phyloP scores from a whole-genome alignment of 352 stramenopile species.

The Hyaloperonospora brassicae region DNA sequence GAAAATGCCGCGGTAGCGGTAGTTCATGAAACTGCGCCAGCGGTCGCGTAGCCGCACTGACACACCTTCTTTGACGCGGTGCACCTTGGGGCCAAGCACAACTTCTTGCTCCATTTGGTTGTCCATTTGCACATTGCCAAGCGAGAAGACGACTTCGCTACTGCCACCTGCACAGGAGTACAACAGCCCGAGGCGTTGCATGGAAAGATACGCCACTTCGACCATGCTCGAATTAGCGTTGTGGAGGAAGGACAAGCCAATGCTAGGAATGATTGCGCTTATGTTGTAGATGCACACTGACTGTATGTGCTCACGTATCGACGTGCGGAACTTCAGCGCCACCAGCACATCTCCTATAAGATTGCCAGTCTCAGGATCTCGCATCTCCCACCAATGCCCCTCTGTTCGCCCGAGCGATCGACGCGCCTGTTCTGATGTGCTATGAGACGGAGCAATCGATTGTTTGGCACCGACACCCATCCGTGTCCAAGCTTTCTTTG shows the following conservation, averaged over 20 bases:
- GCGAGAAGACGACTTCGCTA: conserved; percentile 72
- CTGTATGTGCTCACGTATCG: conserved; percentile 42
- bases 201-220: conserved; percentile 82
- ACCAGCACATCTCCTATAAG: conserved; percentile 75
- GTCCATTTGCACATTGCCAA: conserved; percentile 85
- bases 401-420: conserved; percentile 62
- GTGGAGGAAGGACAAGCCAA: conserved; percentile 79
- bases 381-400: conserved; percentile 82
- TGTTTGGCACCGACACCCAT: conserved; percentile 54
- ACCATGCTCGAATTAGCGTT: conserved; percentile 76
- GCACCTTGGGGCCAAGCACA: conserved; percentile 71
- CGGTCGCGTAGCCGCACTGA: conserved; percentile 77
- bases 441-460: conserved; percentile 74
- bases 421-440: conserved; percentile 61
- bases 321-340: conserved; percentile 74
- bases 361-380: conserved; percentile 61
- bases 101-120: conserved; percentile 87
- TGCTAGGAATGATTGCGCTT: conserved; percentile 69
- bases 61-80: conserved; percentile 81
- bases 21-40: conserved; percentile 78
- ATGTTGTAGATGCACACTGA: conserved; percentile 64
- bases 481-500: conserved; percentile 74
- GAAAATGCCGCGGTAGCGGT: conserved; percentile 75
- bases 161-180: conserved; percentile 74
- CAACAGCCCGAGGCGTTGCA: conserved; percentile 68